Evolutionary conservation across 192 early-diverging fungal species (phyloP).

Genomic region (Entomortierella chlamydospora): DNA sequence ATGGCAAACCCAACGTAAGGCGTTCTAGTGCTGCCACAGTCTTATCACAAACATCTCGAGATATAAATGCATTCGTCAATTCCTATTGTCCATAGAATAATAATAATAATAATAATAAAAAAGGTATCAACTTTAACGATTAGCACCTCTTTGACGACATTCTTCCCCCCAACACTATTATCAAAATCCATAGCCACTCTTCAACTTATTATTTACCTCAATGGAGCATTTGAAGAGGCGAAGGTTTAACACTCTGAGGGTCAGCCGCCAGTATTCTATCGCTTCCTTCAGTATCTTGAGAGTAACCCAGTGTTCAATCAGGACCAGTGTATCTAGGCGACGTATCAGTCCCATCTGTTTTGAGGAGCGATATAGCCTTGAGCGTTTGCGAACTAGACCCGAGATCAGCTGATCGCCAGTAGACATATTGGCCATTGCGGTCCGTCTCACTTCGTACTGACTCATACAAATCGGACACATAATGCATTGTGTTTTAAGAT

Average conservation of each 20-base stretch:
- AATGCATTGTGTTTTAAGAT: not conserved
- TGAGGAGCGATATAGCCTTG: not conserved
- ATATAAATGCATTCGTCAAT: not conserved
- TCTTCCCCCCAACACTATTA: no score
- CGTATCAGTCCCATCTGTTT: not conserved
- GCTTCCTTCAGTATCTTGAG: constrained; percentile 5
- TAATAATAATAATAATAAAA: no score
- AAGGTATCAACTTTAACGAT: no score
- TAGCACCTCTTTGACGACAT: no score
- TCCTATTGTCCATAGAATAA: not conserved
- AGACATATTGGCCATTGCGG: not conserved
- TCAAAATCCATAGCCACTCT: not conserved
- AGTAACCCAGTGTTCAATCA: constrained; percentile 42
- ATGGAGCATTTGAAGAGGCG: constrained; percentile 26
- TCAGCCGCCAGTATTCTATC: constrained; percentile 13
- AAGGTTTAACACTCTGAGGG: constrained; percentile 7
- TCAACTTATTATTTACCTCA: constrained; percentile 11
- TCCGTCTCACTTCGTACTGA: not conserved
- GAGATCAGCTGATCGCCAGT: constrained; percentile 31
- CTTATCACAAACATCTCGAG: not conserved
- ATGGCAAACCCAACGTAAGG: constrained; percentile 3
- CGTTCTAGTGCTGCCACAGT: constrained; percentile 6
- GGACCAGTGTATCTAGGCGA: constrained; percentile 7
- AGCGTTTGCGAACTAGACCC: constrained; percentile 4
- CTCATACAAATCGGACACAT: constrained; percentile 8